These are phyloP conservation scores for Metschnikowia drakensbergensis DNA, from an alignment of 805 yeast genomes.

Conservation along the genomic window DNA sequence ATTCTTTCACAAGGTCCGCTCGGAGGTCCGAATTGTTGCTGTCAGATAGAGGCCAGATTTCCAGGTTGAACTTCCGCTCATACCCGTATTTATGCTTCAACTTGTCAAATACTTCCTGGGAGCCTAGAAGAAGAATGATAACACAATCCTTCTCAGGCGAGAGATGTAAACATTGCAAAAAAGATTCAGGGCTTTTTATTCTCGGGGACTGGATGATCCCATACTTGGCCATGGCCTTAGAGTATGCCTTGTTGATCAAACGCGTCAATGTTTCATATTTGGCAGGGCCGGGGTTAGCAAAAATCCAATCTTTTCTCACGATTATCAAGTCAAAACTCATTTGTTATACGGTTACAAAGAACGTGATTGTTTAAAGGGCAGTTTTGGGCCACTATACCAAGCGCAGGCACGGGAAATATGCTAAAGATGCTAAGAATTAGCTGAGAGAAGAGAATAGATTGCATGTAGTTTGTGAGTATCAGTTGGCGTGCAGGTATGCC, in stretches of 20 bases:
- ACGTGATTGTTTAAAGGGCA: neutral
- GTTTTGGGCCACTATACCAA: too few species aligned
- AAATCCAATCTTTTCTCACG: slow-evolving; percentile 24
- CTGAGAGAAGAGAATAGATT: too few species aligned
- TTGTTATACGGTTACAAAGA: neutral
- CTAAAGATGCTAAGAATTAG: too few species aligned
- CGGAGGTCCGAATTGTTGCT: slow-evolving; percentile 28
- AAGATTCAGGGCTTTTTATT: slow-evolving; percentile 25
- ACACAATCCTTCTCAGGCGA: slow-evolving; percentile 14
- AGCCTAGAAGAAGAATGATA: slow-evolving; percentile 27
- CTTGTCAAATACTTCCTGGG: slow-evolving; percentile 21
- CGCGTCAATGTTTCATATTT: slow-evolving; percentile 17
- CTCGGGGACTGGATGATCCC: slow-evolving; percentile 41
- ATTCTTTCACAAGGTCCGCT: slow-evolving; percentile 16
- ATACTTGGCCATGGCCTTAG: slow-evolving; percentile 43
- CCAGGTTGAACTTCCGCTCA: slow-evolving; percentile 23
- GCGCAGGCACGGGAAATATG: too few species aligned
- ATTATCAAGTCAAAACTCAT: slow-evolving; percentile 25
- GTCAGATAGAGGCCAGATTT: slow-evolving; percentile 19
- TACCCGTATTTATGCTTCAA: slow-evolving; percentile 22
- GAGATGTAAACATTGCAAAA: slow-evolving; percentile 27
- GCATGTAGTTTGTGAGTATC: too few species aligned
- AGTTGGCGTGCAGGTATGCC: too few species aligned
- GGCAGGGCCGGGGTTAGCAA: slow-evolving; percentile 2
- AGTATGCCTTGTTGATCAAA: slow-evolving; percentile 49